These are phyloP conservation scores for Neurospora terricola DNA, from an alignment of 495 filamentous ascomycete genomes.

Conservation along the genomic window DNA sequence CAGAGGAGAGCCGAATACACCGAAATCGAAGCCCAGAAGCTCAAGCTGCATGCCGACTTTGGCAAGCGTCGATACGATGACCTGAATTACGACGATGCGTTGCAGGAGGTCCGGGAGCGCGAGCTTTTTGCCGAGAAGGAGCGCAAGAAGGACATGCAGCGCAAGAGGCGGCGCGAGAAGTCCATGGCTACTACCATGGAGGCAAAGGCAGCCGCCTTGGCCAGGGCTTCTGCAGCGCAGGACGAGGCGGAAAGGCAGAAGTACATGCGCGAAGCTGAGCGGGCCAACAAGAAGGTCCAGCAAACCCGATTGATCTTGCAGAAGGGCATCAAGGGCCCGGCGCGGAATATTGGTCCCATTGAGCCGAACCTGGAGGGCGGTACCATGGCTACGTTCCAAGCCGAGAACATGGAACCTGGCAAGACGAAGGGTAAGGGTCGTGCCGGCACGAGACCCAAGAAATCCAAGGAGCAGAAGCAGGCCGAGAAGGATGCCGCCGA, in stretches of 20 bases:
- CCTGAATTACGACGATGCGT: slow-evolving; percentile 50
- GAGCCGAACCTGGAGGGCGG: slow-evolving; percentile 81
- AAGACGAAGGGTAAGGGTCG: slow-evolving; percentile 58
- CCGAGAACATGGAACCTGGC: slow-evolving; percentile 48
- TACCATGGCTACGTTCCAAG: slow-evolving; percentile 76
- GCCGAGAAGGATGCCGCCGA: slow-evolving; percentile 89
- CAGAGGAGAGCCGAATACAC: slow-evolving; percentile 38
- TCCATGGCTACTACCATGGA: slow-evolving; percentile 78
- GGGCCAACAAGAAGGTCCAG: slow-evolving; percentile 79
- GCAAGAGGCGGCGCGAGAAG: slow-evolving; percentile 93
- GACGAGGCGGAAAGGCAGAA: slow-evolving; percentile 72
- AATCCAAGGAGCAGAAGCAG: slow-evolving; percentile 95
- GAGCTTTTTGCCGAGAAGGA: slow-evolving; percentile 94
- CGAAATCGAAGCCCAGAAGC: slow-evolving; percentile 22
- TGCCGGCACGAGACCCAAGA: slow-evolving; percentile 60
- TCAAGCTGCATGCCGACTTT: slow-evolving; percentile 35
- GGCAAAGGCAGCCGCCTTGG: slow-evolving; percentile 72
- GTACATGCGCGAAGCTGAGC: slow-evolving; percentile 68
- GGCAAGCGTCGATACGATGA: slow-evolving; percentile 43
- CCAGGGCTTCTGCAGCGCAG: slow-evolving; percentile 59
- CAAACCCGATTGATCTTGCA: slow-evolving; percentile 73
- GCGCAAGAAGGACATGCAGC: slow-evolving; percentile 98
- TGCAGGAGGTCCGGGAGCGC: slow-evolving; percentile 76
- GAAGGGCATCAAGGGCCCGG: slow-evolving; percentile 72
- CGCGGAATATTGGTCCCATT: slow-evolving; percentile 63